A percentile compares a stretch with the other conserved stretches of the same genome.
These are phyloP conservation scores for Xylariaceae sp. DNA, from an alignment of 2,329 filamentous ascomycete genomes.

Conservation along the genomic window DNA sequence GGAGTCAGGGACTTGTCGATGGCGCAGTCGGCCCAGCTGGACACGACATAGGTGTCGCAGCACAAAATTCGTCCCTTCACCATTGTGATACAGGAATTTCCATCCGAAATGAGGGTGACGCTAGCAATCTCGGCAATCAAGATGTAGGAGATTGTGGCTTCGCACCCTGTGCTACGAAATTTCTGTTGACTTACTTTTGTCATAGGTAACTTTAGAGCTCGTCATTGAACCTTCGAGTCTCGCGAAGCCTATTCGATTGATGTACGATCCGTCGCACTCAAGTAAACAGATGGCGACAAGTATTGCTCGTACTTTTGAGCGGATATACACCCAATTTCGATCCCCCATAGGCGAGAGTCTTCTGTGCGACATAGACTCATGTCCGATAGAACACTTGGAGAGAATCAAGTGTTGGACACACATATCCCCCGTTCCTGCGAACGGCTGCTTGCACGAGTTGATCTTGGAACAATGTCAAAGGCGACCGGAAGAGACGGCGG, in stretches of 20 bases:
- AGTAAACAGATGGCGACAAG: slow-evolving; percentile 17
- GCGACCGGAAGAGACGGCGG: slow-evolving; percentile 10
- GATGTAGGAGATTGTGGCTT: not conserved
- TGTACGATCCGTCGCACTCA: slow-evolving; percentile 14
- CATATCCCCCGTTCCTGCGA: slow-evolving; percentile 10
- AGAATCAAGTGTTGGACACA: slow-evolving; percentile 15
- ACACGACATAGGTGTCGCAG: slow-evolving; percentile 12
- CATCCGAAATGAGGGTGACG: slow-evolving; percentile 2
- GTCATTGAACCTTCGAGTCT: slow-evolving; percentile 5
- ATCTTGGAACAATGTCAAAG: slow-evolving; percentile 13
- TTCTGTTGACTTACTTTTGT: not conserved
- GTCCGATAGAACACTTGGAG: slow-evolving; percentile 1
- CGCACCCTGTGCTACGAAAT: not conserved
- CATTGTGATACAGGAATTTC: slow-evolving; percentile 17
- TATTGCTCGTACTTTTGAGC: slow-evolving; percentile 17
- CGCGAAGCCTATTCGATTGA: slow-evolving; percentile 6
- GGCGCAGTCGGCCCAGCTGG: slow-evolving; percentile 2
- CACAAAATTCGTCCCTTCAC: slow-evolving; percentile 13
- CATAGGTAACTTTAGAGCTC: slow-evolving; percentile 11
- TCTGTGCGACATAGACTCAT: slow-evolving; percentile 13
- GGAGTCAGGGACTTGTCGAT: slow-evolving; percentile 1
- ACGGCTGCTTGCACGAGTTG: slow-evolving; percentile 14
- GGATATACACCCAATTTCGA: slow-evolving; percentile 14
- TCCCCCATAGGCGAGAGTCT: slow-evolving; percentile 4
- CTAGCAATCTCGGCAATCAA: not conserved